These are phyloP conservation scores for Globisporangium polare DNA, from an alignment of 352 stramenopile genomes.

Conservation along the genomic window DNA sequence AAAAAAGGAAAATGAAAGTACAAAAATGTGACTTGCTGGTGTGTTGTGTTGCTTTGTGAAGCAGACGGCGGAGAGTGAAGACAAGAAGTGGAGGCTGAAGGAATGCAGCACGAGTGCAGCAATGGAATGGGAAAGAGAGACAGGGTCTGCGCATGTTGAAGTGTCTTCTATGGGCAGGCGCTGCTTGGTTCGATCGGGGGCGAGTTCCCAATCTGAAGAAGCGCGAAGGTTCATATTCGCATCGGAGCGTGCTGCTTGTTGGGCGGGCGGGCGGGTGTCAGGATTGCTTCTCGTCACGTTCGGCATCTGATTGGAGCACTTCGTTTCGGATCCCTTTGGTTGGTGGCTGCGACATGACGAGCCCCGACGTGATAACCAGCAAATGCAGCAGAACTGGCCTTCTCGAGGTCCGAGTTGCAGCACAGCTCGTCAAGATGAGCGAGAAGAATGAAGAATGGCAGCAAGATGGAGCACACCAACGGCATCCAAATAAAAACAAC, in stretches of 20 bases:
- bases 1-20: slow-evolving; percentile 11
- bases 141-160: too few relatives aligned
- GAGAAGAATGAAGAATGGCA: background rate
- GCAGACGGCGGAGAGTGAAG: background rate
- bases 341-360: background rate
- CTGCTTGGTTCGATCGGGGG: too few relatives aligned
- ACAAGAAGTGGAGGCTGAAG: background rate
- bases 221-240: too few relatives aligned
- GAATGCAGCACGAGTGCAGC: too few relatives aligned
- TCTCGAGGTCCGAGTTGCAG: too few relatives aligned
- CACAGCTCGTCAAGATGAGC: background rate
- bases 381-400: background rate
- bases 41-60: background rate
- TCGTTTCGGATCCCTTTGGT: background rate
- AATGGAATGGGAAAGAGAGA: too few relatives aligned
- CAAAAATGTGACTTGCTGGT: slow-evolving; percentile 1
- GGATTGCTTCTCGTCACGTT: too few relatives aligned
- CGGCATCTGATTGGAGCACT: background rate
- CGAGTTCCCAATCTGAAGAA: too few relatives aligned
- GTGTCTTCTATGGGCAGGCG: too few relatives aligned
- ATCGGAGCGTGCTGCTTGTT: too few relatives aligned
- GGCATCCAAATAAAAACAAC: slow-evolving; percentile 9
- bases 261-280: too few relatives aligned
- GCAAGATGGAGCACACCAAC: background rate
- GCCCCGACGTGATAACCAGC: background rate